Evolutionary conservation across 306 rosid species (phyloP).

Genomic region (Echinosophora koreensis): DNA sequence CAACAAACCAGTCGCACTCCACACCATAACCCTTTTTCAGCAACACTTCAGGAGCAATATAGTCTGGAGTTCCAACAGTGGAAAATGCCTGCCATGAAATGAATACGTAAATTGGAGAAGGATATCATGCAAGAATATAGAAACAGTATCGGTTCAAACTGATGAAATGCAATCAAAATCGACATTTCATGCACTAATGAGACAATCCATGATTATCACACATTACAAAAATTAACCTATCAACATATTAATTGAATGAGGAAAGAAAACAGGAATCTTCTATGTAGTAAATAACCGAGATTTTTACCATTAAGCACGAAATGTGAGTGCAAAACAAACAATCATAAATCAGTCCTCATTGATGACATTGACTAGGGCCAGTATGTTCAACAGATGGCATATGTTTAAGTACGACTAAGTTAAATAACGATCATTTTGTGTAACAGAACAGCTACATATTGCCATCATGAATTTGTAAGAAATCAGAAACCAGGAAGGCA

Average conservation of each 20-base stretch:
- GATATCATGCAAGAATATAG: conserved; percentile 32
- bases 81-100: conserved; percentile 80
- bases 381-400: conserved; percentile 2
- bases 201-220: neutral
- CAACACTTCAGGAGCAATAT: conserved; percentile 92
- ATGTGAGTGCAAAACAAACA: conserved; percentile 27
- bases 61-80: conserved; percentile 94
- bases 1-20: conserved; percentile 90
- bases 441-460: conserved; percentile 8
- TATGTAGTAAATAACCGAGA: conserved; percentile 15
- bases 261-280: neutral
- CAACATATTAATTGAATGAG: neutral
- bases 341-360: neutral
- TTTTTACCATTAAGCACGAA: conserved; percentile 26
- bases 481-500: conserved; percentile 9
- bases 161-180: conserved; percentile 27
- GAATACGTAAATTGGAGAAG: conserved; percentile 41
- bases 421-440: neutral
- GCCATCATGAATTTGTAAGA: conserved; percentile 2
- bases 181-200: neutral
- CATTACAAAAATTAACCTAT: neutral
- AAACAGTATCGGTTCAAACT: conserved; percentile 14
- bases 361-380: neutral
- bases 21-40: conserved; percentile 87
- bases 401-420: conserved; percentile 16